Evolutionary conservation across 129 eudicot species (phyloP), one percentile per base, ranked within the genome.

Genomic region (Arctium lappa): DNA sequence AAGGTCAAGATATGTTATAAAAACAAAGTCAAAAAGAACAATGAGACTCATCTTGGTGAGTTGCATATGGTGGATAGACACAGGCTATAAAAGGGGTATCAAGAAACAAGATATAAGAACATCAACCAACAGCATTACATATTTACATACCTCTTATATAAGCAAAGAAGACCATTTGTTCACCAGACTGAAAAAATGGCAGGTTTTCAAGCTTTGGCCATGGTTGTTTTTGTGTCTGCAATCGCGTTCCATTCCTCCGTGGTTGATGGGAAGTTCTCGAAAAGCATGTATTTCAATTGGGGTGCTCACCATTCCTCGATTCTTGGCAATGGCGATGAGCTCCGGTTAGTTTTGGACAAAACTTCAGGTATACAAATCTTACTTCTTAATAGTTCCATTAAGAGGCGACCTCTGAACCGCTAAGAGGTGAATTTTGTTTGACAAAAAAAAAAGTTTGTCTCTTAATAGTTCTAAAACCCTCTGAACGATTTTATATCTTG

Each of bases 321-420:
- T 33, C 48, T 32, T 0, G 86, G 86, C 80, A 80, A 72, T 29
- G 89, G 92, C 2, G 92, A 92, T 40, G 89, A 90, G 7, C 89
- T 84, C 48, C 80, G 77, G 0, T 94, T 92, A 30, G 91, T 88
- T 69, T 56, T 91, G 78, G 93, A 91, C 88, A 76, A 76, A 62
- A 76, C 85, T 75, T 89, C 97, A 72, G 97, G 93, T 90, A 86
- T 72, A 30, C 13, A 38, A 30, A 82, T 16, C 40, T 22, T 22
- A 22, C 27, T 0, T 22, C 27, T 22, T 22, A 22, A 22, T 22
- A 22, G 27, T 22, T 22, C 27, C 27, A 22, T 22, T 22, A 22
- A 22, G 27, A 22, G 27, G 27, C 27, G 0, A 22, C 27, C 27
- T 22, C 27, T 22, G 27, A 22, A 22, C 0, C 27, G 27, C 27